These are phyloP conservation scores for Kwoniella botswanensis DNA, from an alignment of 768 basidiomycete genomes.

Conservation along the genomic window DNA sequence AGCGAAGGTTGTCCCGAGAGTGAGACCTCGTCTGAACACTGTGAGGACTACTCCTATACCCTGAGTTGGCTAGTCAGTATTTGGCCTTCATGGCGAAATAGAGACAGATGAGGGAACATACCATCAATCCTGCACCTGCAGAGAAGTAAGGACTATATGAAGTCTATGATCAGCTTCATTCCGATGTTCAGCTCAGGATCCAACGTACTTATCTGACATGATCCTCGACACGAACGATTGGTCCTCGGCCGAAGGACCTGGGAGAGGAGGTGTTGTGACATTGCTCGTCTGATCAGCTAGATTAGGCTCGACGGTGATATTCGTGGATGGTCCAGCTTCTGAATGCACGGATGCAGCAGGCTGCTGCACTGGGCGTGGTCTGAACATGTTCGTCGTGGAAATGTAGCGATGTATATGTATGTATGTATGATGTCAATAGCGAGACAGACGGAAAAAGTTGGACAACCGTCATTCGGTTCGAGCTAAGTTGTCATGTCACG, in stretches of 20 bases:
- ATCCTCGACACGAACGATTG: slow-evolving; percentile 42
- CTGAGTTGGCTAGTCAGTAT: slow-evolving; percentile 60
- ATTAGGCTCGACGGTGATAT: not conserved
- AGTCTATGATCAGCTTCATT: slow-evolving; percentile 1
- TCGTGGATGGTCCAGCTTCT: slow-evolving; percentile 32
- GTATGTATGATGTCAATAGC: too few relatives aligned
- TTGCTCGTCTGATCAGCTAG: not conserved
- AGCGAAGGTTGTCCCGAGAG: slow-evolving; percentile 73
- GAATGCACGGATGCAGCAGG: not conserved
- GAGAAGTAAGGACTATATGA: slow-evolving; percentile 86
- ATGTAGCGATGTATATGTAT: too few relatives aligned
- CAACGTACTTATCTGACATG: slow-evolving; percentile 54
- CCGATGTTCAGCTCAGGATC: not conserved
- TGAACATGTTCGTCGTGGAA: slow-evolving; percentile 21
- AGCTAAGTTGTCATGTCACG: slow-evolving; percentile 2
- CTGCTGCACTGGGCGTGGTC: slow-evolving; percentile 23
- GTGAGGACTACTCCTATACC: slow-evolving; percentile 87
- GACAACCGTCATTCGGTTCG: not conserved
- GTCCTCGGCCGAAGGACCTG: slow-evolving; percentile 20
- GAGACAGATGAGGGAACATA: slow-evolving; percentile 54
- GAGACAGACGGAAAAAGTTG: not conserved
- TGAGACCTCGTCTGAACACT: slow-evolving; percentile 70
- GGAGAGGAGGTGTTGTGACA: slow-evolving; percentile 1
- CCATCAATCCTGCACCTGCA: slow-evolving; percentile 98
- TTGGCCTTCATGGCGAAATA: not conserved